phyloP scores from a whole-genome alignment of 2,329 filamentous ascomycete species.

The Emergomyces pasteurianus region DNA sequence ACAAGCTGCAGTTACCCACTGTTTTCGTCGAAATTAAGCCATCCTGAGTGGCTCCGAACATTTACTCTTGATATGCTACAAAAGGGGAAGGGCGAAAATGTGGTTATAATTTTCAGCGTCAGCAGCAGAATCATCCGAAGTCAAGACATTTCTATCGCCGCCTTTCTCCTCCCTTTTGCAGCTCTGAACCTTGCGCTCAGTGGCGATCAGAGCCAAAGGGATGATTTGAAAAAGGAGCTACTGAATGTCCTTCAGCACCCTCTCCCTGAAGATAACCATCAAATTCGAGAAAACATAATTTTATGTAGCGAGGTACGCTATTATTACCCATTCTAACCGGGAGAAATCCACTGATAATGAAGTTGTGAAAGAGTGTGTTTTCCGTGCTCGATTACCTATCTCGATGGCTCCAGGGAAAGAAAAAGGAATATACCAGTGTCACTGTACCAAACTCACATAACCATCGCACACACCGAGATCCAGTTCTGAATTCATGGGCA shows the following conservation, averaged over 20 bases:
- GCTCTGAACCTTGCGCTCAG: constrained; percentile 73
- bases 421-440: constrained; percentile 35
- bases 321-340: not conserved
- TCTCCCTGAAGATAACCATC: constrained; percentile 40
- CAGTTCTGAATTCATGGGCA: constrained; percentile 21
- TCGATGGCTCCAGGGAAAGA: constrained; percentile 75
- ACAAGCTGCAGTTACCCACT: constrained; percentile 61
- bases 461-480: constrained; percentile 20
- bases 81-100: constrained; percentile 61
- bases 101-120: constrained; percentile 66
- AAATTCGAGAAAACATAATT: constrained; percentile 63
- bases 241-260: constrained; percentile 58
- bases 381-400: constrained; percentile 83
- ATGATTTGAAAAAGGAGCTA: constrained; percentile 60
- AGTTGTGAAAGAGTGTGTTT: constrained; percentile 61
- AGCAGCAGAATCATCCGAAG: constrained; percentile 71
- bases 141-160: constrained; percentile 74
- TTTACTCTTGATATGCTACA: constrained; percentile 75
- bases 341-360: constrained; percentile 2
- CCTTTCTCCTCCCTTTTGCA: constrained; percentile 80
- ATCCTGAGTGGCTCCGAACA: constrained; percentile 68
- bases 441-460: constrained; percentile 17
- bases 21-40: constrained; percentile 55
- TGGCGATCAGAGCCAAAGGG: constrained; percentile 51
- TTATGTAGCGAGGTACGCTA: constrained; percentile 68